Percentiles rank a stretch among this genome's conserved stretches.
These are phyloP conservation scores for Starmerella vaccinii DNA, from an alignment of 805 yeast genomes.

Conservation along the genomic window DNA sequence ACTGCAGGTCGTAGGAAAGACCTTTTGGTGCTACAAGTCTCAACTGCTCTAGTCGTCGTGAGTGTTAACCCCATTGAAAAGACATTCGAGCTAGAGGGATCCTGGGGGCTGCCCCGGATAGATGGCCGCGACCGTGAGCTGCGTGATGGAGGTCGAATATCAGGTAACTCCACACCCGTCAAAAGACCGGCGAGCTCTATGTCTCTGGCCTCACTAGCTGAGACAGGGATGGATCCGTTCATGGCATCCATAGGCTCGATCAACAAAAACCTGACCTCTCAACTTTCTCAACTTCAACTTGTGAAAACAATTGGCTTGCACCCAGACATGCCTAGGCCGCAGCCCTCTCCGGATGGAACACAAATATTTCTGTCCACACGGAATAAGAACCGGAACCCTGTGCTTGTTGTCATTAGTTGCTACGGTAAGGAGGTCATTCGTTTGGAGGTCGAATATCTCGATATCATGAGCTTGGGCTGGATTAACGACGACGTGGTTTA, in stretches of 20 bases:
- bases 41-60: conserved; percentile 8
- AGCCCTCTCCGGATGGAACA: conserved; percentile 19
- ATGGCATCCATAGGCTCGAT: neutral
- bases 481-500: conserved; percentile 17
- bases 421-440: conserved; percentile 19
- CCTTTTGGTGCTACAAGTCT: conserved; percentile 16
- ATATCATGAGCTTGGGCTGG: conserved; percentile 21
- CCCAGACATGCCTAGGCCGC: conserved; percentile 13
- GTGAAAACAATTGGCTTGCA: neutral
- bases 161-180: neutral
- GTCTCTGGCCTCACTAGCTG: conserved; percentile 3
- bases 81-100: conserved; percentile 18
- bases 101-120: conserved; percentile 16
- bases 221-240: conserved; percentile 3
- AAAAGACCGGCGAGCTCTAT: neutral
- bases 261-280: neutral
- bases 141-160: neutral
- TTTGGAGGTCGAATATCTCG: conserved; percentile 16
- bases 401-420: conserved; percentile 14
- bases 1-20: conserved; percentile 17
- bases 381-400: conserved; percentile 1
- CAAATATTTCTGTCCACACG: conserved; percentile 18
- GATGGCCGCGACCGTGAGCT: neutral
- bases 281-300: neutral
- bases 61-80: conserved; percentile 13